phyloP scores from a whole-genome alignment of 2,329 filamentous ascomycete species.

The Cladorrhinum sp. region DNA sequence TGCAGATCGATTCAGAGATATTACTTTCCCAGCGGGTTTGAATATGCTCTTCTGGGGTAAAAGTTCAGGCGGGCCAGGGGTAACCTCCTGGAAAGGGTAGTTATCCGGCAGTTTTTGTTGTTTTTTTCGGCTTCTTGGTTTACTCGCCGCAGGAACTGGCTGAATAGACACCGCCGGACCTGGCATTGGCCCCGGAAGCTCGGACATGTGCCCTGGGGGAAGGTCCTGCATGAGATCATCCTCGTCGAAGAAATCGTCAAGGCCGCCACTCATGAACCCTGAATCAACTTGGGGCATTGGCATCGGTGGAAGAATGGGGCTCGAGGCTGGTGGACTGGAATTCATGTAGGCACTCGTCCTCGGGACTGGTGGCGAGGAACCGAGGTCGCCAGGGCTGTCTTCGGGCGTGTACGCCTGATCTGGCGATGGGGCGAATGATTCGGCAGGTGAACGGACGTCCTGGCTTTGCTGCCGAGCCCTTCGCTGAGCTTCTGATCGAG shows the following conservation, averaged over 20 bases:
- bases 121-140: constrained; percentile 21
- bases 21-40: constrained; percentile 33
- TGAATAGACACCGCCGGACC: constrained; percentile 10
- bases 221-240: constrained; percentile 45
- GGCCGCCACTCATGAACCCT: constrained; percentile 78
- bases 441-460: constrained; percentile 53
- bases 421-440: constrained; percentile 51
- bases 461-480: constrained; percentile 41
- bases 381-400: constrained; percentile 76
- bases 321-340: constrained; percentile 70
- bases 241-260: constrained; percentile 67
- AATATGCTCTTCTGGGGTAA: constrained; percentile 43
- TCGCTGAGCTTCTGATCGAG: constrained; percentile 57
- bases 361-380: constrained; percentile 84
- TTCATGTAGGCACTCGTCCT: constrained; percentile 53
- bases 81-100: constrained; percentile 41
- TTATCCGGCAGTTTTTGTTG: constrained; percentile 27
- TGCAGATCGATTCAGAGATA: constrained; percentile 23
- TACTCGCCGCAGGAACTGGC: constrained; percentile 26
- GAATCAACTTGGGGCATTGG: constrained; percentile 65
- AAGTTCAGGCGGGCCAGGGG: constrained; percentile 43
- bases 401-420: constrained; percentile 49
- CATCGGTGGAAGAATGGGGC: constrained; percentile 69
- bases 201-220: constrained; percentile 28
- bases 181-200: constrained; percentile 14